A percentile compares a stretch with the other conserved stretches of the same genome.
Conservation (phyloP, 108 stramenopile species). For the Skeletonema tropicum region DNA sequence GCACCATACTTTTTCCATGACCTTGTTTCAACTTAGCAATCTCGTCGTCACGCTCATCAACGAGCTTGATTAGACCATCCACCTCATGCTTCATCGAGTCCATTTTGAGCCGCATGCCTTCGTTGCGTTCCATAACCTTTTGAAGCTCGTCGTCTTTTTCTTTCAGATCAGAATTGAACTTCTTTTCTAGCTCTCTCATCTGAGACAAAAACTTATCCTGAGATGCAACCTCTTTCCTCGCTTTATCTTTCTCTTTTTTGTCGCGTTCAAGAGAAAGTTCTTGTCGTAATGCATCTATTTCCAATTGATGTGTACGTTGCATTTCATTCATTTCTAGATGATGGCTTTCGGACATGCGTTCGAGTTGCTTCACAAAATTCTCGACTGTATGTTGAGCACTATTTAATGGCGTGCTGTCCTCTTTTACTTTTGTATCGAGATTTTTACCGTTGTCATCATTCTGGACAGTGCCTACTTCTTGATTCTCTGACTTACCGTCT, state of each 20-base stretch:
- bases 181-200: slow-evolving; percentile 51
- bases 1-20: slow-evolving; percentile 45
- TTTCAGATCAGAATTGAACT: slow-evolving; percentile 26
- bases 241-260: slow-evolving; percentile 45
- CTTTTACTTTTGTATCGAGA: not conserved
- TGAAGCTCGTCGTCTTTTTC: slow-evolving; percentile 50
- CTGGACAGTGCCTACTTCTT: not conserved
- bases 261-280: slow-evolving; percentile 28
- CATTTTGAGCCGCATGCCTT: slow-evolving; percentile 53
- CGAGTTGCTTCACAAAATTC: slow-evolving; percentile 77
- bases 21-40: slow-evolving; percentile 43
- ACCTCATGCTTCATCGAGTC: slow-evolving; percentile 68
- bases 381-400: slow-evolving; percentile 53
- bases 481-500: not conserved
- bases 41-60: slow-evolving; percentile 61
- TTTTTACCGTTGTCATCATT: not conserved
- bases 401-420: not conserved
- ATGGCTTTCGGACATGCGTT: slow-evolving; percentile 80
- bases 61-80: slow-evolving; percentile 54
- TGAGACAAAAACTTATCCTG: slow-evolving; percentile 55
- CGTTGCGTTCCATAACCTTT: slow-evolving; percentile 43
- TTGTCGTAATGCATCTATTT: slow-evolving; percentile 39
- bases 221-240: slow-evolving; percentile 36
- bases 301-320: slow-evolving; percentile 47
- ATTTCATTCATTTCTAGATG: slow-evolving; percentile 61